Base-by-base conservation (phyloP, 768 basidiomycete species). In the Suillus alpinus region DNA sequence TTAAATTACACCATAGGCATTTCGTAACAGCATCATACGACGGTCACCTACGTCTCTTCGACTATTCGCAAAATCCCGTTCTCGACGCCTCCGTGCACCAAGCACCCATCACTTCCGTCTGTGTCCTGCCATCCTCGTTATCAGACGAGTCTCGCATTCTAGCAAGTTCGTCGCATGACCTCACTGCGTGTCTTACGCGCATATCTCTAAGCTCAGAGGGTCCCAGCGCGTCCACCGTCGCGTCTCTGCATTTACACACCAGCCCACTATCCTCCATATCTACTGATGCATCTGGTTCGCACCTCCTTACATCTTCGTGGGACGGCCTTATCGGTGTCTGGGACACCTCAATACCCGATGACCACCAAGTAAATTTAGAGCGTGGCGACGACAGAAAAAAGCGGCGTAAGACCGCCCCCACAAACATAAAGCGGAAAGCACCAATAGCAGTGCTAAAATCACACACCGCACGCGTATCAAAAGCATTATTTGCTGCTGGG, bases 1-100 rank as follows among this genome's bases (percentile, higher is more conserved):
- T 47, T 26, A 46, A 56, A 60, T 37, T 60, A 13, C 41, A 47
- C 40, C 26, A 3, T 59, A 93, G 91, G 41, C 78, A 85, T 62
- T 86, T 94, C 69, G 64, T 94, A 4, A 90, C 92, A 0, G 85
- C 86, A 0, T 91, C 92, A 3, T 95, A 95, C 64, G 94, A 95
- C 64, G 89, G 89, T 14, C 78, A 81, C 57, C 65, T 95, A 52
- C 88, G 92, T 52, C 71, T 86, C 0, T 94, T 93, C 69, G 84
- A 91, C 69, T 84, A 88, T 58, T 83, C 88, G 13, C 82, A 88
- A 74, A 80, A 83, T 6, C 66, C 85, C 7, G 69, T 85, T 2
- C 78, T 79, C 47, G 81, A 80, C 26, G 72, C 81, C 31, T 65
- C 73, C 6, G 77, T 81, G 0, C 92, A 94, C 72, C 66, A 71